Evolutionary conservation across 176 grass and related monocot species (phyloP).

Genomic region (Carex cristatella): DNA sequence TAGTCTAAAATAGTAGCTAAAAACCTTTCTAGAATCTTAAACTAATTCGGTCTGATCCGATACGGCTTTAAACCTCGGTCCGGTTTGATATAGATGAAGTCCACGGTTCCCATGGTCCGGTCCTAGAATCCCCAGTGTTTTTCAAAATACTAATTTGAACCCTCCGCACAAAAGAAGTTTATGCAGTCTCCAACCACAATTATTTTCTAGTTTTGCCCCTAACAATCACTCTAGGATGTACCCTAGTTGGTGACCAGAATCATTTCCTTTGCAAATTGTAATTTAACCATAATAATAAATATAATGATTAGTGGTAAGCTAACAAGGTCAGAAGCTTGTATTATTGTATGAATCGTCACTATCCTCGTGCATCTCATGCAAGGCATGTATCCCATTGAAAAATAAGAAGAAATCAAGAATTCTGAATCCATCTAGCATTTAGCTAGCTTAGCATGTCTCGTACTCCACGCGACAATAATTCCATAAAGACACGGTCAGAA

Average conservation of each 20-base stretch:
- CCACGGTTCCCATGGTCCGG: no score
- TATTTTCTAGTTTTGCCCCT: no score
- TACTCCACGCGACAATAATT: constrained; percentile 30
- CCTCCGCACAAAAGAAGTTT: no score
- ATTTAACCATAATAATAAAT: background rate
- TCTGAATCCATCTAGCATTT: background rate
- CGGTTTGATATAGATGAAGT: no score
- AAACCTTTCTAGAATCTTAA: no score
- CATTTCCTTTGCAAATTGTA: background rate
- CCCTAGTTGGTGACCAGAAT: background rate
- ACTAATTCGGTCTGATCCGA: no score
- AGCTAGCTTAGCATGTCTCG: background rate
- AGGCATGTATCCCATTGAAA: background rate
- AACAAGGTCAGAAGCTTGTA: background rate
- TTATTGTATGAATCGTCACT: constrained; percentile 9
- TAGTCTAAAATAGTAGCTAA: no score
- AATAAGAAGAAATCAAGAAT: background rate
- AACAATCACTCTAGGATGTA: background rate
- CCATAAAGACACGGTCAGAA: background rate
- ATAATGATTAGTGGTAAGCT: background rate
- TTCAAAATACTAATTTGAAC: no score
- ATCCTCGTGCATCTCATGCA: constrained; percentile 15
- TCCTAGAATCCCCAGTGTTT: no score
- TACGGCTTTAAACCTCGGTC: no score
- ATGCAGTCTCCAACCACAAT: no score